These are phyloP conservation scores for Endocalyx cinctus DNA, from an alignment of 2,329 filamentous ascomycete species.

Conservation along the genomic window DNA sequence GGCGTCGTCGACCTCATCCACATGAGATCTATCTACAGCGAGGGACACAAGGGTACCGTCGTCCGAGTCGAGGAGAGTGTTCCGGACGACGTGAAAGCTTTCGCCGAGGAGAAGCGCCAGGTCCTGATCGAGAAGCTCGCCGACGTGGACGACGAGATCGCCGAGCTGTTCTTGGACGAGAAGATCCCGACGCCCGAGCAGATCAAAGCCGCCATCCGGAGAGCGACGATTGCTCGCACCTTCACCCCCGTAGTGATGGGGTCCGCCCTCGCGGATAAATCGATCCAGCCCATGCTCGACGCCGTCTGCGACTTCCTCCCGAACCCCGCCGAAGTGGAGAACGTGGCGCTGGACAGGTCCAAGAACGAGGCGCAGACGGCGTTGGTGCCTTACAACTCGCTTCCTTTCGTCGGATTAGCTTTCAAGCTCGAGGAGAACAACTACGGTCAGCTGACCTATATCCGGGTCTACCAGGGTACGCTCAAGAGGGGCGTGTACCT, in stretches of 20 bases:
- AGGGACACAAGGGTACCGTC: slow-evolving; percentile 74
- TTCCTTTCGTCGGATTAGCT: slow-evolving; percentile 91
- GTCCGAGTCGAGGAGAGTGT: slow-evolving; percentile 75
- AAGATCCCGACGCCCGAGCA: slow-evolving; percentile 71
- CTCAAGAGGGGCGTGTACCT: slow-evolving; percentile 85
- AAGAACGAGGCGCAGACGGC: slow-evolving; percentile 76
- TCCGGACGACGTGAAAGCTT: slow-evolving; percentile 69
- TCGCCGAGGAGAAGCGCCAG: slow-evolving; percentile 77
- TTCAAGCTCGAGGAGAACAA: slow-evolving; percentile 99
- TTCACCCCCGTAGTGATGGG: slow-evolving; percentile 97
- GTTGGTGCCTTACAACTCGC: slow-evolving; percentile 85
- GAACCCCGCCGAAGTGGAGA: slow-evolving; percentile 84
- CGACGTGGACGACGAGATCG: slow-evolving; percentile 97
- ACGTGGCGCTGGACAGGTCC: slow-evolving; percentile 80
- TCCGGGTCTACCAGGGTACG: slow-evolving; percentile 93
- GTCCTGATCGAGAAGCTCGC: slow-evolving; percentile 91
- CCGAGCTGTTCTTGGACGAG: slow-evolving; percentile 90
- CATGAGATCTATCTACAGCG: slow-evolving; percentile 92
- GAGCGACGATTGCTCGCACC: slow-evolving; percentile 81
- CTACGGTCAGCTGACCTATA: slow-evolving; percentile 96
- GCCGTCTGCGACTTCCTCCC: slow-evolving; percentile 94
- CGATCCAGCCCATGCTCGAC: slow-evolving; percentile 93
- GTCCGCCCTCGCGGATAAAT: slow-evolving; percentile 90
- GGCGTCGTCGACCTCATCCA: slow-evolving; percentile 89
- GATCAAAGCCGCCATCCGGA: slow-evolving; percentile 87